Percentiles rank a stretch among this genome's conserved stretches.
These are phyloP conservation scores for Schizochytrium sp. DNA, from an alignment of 108 stramenopile genomes.

Conservation along the genomic window DNA sequence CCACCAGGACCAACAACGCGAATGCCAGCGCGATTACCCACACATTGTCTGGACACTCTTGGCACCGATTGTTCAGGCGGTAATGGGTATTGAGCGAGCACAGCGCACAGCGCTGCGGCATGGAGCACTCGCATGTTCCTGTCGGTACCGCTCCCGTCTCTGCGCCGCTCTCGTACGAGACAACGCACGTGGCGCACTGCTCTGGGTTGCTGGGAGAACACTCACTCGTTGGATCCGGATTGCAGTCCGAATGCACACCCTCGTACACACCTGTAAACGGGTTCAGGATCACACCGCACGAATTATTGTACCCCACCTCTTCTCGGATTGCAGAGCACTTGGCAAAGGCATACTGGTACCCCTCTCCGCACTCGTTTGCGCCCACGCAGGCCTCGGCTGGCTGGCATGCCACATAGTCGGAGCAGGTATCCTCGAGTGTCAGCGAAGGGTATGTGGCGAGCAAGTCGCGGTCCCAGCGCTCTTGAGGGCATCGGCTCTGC, in stretches of 20 bases:
- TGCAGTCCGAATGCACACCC: neutral
- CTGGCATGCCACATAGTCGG: neutral
- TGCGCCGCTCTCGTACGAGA: neutral
- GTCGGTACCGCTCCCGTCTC: neutral
- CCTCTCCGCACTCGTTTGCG: neutral
- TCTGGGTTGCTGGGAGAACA: neutral
- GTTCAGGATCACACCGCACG: neutral
- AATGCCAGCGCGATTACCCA: neutral
- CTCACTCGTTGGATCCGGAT: neutral
- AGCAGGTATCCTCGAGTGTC: neutral
- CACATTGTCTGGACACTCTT: slow-evolving; percentile 26
- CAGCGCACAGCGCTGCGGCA: slow-evolving; percentile 12
- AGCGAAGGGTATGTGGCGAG: neutral
- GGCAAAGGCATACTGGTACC: neutral
- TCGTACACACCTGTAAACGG: neutral
- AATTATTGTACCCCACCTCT: neutral
- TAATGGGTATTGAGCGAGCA: slow-evolving; percentile 14
- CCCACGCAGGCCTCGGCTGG: neutral
- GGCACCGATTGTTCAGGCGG: slow-evolving; percentile 27
- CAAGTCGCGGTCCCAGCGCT: neutral
- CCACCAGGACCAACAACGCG: neutral
- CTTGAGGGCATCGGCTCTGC: neutral
- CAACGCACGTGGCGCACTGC: neutral
- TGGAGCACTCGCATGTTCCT: neutral
- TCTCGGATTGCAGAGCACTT: neutral